Evolutionary conservation across 495 filamentous ascomycete species (phyloP), one percentile per base, ranked within the genome.

Genomic region (Entonaema liquescens): DNA sequence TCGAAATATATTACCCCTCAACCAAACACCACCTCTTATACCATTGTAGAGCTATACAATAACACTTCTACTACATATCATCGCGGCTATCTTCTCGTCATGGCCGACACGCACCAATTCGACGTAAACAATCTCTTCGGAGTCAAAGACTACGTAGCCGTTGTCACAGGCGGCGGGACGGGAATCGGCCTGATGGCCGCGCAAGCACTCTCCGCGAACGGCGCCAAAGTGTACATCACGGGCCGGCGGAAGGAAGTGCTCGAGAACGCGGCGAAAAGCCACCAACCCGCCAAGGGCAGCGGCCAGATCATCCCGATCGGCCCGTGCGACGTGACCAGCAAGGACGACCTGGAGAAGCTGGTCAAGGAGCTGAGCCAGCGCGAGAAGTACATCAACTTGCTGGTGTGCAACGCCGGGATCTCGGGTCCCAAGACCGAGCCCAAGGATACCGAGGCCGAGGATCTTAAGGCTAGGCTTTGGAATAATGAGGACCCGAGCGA

Each of bases 171-270:
- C 17, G 87, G 87, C 31, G 88, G 87, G 3, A 70, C 78, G 1
- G 79, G 89, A 3, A 89, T 91, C 69, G 89, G 89, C 1, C 73
- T 85, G 5, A 89, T 87, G 83, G 89, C 89, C 74, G 81, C 90
- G 1, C 83, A 84, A 61, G 89, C 89, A 2, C 84, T 92, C 3
- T 87, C 83, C 1, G 74, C 78, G 47, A 90, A 90, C 74, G 90
- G 90, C 11, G 89, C 90, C 33, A 74, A 77, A 17, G 87, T 92
- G 42, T 92, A 90, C 81, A 90, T 92, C 70, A 74, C 90, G 5
- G 89, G 89, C 23, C 80, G 90, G 7, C 82, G 88, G 4, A 78
- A 81, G 58, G 83, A 88, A 28, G 79, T 84, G 0, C 83, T 90
- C 0, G 79, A 87, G 55, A 80, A 81, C 42, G 82, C 84, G 9